Conservation (phyloP, 306 rosid species). For the Vigna mungo region DNA sequence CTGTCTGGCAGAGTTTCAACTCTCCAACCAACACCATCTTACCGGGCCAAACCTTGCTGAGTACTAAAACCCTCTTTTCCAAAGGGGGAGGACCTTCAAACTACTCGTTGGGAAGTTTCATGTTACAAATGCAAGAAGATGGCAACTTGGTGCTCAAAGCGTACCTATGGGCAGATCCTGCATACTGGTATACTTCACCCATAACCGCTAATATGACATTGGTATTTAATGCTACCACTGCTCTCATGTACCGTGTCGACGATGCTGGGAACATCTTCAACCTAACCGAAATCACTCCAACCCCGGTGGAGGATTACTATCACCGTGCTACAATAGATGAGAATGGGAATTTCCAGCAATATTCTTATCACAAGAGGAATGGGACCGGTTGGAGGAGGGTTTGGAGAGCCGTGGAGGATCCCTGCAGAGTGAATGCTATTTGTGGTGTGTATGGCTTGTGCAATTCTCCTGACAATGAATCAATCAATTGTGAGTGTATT, state of each 20-base stretch:
- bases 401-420: slow-evolving; percentile 44
- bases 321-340: slow-evolving; percentile 43
- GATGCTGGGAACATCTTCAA: not conserved
- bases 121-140: slow-evolving; percentile 31
- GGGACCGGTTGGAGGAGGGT: slow-evolving; percentile 43
- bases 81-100: slow-evolving; percentile 40
- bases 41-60: slow-evolving; percentile 18
- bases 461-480: slow-evolving; percentile 47
- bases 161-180: slow-evolving; percentile 34
- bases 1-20: slow-evolving; percentile 42
- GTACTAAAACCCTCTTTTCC: slow-evolving; percentile 1
- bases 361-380: slow-evolving; percentile 45
- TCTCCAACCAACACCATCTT: slow-evolving; percentile 40
- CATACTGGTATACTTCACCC: slow-evolving; percentile 39
- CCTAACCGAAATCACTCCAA: slow-evolving; percentile 23
- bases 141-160: slow-evolving; percentile 40
- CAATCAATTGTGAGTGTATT: slow-evolving; percentile 39
- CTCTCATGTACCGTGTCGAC: slow-evolving; percentile 8
- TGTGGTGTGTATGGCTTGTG: slow-evolving; percentile 47
- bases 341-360: slow-evolving; percentile 47
- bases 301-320: slow-evolving; percentile 45
- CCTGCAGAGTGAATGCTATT: slow-evolving; percentile 37
- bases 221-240: slow-evolving; percentile 25
- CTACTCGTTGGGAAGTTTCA: slow-evolving; percentile 43
- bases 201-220: not conserved